Percentiles rank a stretch among this genome's conserved stretches.
Conservation (phyloP, 1,139 yeast species). For the Oligophagozyma castellii region DNA sequence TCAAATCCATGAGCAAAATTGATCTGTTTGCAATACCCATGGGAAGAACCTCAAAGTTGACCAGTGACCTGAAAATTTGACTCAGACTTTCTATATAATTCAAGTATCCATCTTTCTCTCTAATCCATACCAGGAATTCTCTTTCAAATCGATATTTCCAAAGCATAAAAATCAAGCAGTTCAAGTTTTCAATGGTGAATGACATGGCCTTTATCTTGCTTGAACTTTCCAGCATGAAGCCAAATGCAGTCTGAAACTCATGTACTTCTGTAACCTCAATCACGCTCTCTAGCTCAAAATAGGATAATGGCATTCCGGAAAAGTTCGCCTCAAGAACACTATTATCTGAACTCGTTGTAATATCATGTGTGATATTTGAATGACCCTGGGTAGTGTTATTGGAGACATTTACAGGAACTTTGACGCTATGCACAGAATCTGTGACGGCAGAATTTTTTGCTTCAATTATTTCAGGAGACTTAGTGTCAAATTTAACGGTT, state of each 20-base stretch:
- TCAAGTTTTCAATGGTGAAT: constrained; percentile 18
- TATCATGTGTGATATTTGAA: too few relatives aligned
- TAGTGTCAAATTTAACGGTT: constrained; percentile 17
- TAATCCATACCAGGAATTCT: constrained; percentile 13
- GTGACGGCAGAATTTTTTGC: too few relatives aligned
- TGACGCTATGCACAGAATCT: too few relatives aligned
- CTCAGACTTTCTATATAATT: constrained; percentile 9
- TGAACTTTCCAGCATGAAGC: constrained; percentile 11
- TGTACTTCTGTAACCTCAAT: too few relatives aligned
- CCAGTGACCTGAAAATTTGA: constrained; percentile 16
- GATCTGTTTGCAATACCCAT: constrained; percentile 16
- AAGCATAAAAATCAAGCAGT: constrained; percentile 13
- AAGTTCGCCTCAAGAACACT: not conserved
- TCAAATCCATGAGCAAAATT: constrained; percentile 13
- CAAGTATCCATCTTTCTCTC: constrained; percentile 11
- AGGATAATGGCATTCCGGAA: constrained; percentile 1
- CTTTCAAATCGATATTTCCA: constrained; percentile 6
- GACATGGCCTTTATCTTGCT: constrained; percentile 16
- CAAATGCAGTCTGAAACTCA: constrained; percentile 4
- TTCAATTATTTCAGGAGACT: constrained; percentile 15
- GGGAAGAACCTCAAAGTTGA: constrained; percentile 14
- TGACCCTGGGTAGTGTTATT: too few relatives aligned
- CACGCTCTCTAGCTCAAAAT: too few relatives aligned
- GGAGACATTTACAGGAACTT: too few relatives aligned
- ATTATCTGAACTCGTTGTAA: not conserved